Evolutionary conservation across 768 basidiomycete genomes (phyloP).

Genomic region (Mycena leptocephala): DNA sequence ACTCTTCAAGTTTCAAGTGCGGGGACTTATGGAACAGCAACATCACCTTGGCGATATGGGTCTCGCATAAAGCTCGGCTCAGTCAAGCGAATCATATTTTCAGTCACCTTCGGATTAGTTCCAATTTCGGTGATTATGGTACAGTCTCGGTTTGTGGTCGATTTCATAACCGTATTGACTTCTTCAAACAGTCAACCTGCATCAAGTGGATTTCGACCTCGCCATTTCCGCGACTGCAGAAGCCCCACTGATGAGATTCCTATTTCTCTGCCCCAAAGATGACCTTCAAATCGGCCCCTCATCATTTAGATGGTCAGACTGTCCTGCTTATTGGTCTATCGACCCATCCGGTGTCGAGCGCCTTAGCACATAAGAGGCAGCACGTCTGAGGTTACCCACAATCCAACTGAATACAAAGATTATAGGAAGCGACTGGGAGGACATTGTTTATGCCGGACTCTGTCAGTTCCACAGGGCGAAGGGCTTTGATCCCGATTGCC

Average conservation of each 20-base stretch:
- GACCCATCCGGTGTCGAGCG: slow-evolving; percentile 1
- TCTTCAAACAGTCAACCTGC: background rate
- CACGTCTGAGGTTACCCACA: background rate
- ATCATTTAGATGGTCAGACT: background rate
- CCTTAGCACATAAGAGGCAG: background rate
- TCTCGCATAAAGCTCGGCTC: too few relatives aligned
- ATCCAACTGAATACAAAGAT: background rate
- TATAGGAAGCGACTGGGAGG: background rate
- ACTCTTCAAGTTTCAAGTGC: too few relatives aligned
- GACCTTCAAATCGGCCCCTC: background rate
- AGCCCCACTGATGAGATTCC: background rate
- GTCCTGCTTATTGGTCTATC: slow-evolving; percentile 14
- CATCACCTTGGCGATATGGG: too few relatives aligned
- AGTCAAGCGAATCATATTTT: slow-evolving; percentile 17
- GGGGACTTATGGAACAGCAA: too few relatives aligned
- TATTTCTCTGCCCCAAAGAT: slow-evolving; percentile 2
- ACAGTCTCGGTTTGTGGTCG: background rate
- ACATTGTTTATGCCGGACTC: background rate
- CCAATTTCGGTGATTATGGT: slow-evolving; percentile 2
- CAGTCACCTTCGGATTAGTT: background rate
- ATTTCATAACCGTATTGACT: background rate
- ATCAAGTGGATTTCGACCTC: background rate
- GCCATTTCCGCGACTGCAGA: background rate
- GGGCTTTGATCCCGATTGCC: slow-evolving; percentile 23
- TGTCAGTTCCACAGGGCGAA: slow-evolving; percentile 12